Percentiles rank a stretch among this genome's conserved stretches.
These are phyloP conservation scores for Senecio squalidus DNA, from an alignment of 140 eudicot genomes.

Conservation along the genomic window DNA sequence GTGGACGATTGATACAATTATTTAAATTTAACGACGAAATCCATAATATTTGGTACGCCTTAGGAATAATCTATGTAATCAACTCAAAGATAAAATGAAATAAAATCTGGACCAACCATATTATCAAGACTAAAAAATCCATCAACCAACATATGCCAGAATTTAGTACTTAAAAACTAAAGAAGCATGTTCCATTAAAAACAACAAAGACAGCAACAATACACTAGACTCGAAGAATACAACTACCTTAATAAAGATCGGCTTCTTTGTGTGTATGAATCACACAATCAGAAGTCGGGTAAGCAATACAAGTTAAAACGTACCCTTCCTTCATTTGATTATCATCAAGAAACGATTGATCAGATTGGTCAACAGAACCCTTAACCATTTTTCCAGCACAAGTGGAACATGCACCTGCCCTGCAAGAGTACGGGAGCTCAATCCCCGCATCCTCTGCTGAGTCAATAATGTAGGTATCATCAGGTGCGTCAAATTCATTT, in stretches of 20 bases:
- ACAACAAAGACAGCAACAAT: background rate
- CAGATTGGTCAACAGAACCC: conserved; percentile 74
- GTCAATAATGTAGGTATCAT: conserved; percentile 61
- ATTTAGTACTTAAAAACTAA: conserved; percentile 2
- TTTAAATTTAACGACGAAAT: no score
- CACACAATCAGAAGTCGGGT: conserved; percentile 69
- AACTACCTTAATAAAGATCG: conserved; percentile 40
- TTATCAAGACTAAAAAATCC: background rate
- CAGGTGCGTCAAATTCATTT: conserved; percentile 71
- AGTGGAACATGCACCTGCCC: conserved; percentile 78
- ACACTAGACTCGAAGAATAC: background rate
- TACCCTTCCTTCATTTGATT: conserved; percentile 60
- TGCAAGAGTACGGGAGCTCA: conserved; percentile 72
- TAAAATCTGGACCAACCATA: background rate
- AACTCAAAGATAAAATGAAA: no score
- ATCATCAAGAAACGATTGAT: conserved; percentile 69
- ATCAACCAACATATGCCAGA: conserved; percentile 7
- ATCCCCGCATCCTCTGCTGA: conserved; percentile 64
- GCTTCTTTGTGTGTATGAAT: conserved; percentile 71
- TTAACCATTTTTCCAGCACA: conserved; percentile 54
- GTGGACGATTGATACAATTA: no score
- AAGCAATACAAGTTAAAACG: conserved; percentile 60
- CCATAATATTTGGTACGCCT: no score
- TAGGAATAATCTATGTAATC: no score
- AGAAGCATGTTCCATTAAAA: conserved; percentile 10